Conservation (phyloP, 2,329 filamentous ascomycete species). For the Neurospora crassa region DNA sequence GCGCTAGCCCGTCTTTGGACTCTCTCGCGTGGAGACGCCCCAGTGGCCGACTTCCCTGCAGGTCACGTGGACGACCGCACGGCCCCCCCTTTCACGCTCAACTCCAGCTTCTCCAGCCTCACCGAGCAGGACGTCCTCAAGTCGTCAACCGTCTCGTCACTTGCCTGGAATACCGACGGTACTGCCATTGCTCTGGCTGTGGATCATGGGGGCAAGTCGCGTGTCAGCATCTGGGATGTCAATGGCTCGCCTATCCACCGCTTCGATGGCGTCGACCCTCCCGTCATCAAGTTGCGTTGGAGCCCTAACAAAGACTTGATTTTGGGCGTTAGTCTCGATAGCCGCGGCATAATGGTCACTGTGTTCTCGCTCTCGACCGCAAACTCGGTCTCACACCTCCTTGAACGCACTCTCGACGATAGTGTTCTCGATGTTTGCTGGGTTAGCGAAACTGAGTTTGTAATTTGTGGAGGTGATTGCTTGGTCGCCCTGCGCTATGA, state of each 20-base stretch:
- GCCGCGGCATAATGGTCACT: conserved; percentile 40
- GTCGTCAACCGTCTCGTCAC: conserved; percentile 44
- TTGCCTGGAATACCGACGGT: conserved; percentile 52
- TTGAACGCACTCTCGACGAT: conserved; percentile 38
- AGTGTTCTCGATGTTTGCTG: conserved; percentile 50
- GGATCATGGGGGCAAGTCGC: conserved; percentile 42
- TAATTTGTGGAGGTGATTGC: conserved; percentile 48
- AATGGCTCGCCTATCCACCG: conserved; percentile 43
- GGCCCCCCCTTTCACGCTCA: conserved; percentile 20
- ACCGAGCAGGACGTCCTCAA: conserved; percentile 43
- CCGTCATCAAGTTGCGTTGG: conserved; percentile 53
- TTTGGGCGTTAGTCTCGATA: conserved; percentile 47
- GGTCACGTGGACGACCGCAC: conserved; percentile 35
- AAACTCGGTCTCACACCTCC: conserved; percentile 39
- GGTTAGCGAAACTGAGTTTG: conserved; percentile 48
- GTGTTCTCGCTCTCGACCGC: conserved; percentile 38
- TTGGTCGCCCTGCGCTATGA: conserved; percentile 39
- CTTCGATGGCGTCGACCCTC: conserved; percentile 49
- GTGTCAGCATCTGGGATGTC: conserved; percentile 45
- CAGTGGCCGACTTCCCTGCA: conserved; percentile 31
- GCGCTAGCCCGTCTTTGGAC: conserved; percentile 62
- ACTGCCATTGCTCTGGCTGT: conserved; percentile 47
- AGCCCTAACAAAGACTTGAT: conserved; percentile 46
- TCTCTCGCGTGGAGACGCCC: conserved; percentile 43
- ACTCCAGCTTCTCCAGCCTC: conserved; percentile 30